Evolutionary conservation across 129 eudicot species (phyloP).

Genomic region (Sambucus nigra): DNA sequence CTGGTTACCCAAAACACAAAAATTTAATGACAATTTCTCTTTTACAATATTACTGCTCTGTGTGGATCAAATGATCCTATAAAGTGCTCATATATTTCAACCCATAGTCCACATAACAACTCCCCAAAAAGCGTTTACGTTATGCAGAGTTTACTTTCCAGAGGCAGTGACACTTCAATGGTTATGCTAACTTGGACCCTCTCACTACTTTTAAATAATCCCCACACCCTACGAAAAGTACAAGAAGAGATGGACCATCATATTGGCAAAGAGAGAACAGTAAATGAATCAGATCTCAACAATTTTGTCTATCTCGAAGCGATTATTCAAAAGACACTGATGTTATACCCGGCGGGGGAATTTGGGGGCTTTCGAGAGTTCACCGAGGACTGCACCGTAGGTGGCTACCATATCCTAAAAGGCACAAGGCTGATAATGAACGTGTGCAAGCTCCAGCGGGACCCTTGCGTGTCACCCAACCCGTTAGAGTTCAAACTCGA

Average conservation of each 20-base stretch:
- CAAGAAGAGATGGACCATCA: not conserved
- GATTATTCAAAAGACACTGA: not conserved
- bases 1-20: too few species aligned
- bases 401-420: not conserved
- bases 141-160: not conserved
- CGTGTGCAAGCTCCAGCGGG: not conserved
- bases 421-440: not conserved
- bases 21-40: too few species aligned
- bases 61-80: too few species aligned
- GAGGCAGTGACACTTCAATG: not conserved
- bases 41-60: too few species aligned
- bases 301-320: conserved; percentile 4
- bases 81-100: too few species aligned
- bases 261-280: conserved; percentile 2
- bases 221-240: not conserved
- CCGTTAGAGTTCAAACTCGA: not conserved
- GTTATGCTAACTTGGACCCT: conserved; percentile 7
- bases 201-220: conserved; percentile 4
- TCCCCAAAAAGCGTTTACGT: not conserved
- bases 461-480: not conserved
- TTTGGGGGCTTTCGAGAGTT: not conserved
- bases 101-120: too few species aligned
- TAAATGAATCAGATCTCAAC: conserved; percentile 6
- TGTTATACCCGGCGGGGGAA: not conserved
- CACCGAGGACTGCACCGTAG: not conserved